A percentile compares a stretch with the other conserved stretches of the same genome.
These are phyloP conservation scores for Plasmodium knowlesi DNA, from an alignment of 169 alveolate genomes.

Conservation along the genomic window DNA sequence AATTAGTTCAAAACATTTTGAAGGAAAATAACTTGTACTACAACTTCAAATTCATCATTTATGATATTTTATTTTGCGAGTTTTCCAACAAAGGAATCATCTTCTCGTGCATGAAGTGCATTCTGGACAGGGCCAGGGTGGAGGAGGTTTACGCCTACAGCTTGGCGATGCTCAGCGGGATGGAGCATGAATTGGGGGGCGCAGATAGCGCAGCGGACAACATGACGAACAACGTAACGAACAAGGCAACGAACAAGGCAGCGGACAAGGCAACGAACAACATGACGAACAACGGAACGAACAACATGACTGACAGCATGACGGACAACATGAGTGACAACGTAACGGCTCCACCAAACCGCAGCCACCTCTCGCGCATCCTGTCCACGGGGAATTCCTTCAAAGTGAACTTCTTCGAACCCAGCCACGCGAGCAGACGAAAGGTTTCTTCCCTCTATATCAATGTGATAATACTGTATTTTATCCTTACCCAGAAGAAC, in stretches of 20 bases:
- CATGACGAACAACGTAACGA: not conserved
- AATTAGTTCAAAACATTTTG: conserved; percentile 36
- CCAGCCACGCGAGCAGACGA: not conserved
- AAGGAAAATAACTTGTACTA: conserved; percentile 41
- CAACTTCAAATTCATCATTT: conserved; percentile 61
- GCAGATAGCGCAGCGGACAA: not conserved
- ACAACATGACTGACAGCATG: not conserved
- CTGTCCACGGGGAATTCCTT: not conserved
- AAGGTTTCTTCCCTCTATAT: conserved; percentile 50
- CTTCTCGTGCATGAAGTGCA: conserved; percentile 56
- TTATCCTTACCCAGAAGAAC: conserved; percentile 24
- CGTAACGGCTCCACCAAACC: not conserved
- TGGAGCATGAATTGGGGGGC: not conserved
- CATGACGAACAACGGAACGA: not conserved
- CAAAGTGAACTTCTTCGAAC: not conserved
- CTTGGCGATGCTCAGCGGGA: not conserved
- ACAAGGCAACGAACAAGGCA: not conserved
- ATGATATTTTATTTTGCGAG: conserved; percentile 57
- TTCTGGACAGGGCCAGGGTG: conserved; percentile 36
- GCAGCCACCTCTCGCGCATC: conserved; percentile 10
- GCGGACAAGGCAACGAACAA: not conserved
- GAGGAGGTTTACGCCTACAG: conserved; percentile 42
- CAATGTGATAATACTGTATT: conserved; percentile 51
- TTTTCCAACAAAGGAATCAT: conserved; percentile 53
- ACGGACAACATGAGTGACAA: not conserved